Conservation (phyloP, 148 eudicot genomes). For the Rhododendron mucronatum region DNA sequence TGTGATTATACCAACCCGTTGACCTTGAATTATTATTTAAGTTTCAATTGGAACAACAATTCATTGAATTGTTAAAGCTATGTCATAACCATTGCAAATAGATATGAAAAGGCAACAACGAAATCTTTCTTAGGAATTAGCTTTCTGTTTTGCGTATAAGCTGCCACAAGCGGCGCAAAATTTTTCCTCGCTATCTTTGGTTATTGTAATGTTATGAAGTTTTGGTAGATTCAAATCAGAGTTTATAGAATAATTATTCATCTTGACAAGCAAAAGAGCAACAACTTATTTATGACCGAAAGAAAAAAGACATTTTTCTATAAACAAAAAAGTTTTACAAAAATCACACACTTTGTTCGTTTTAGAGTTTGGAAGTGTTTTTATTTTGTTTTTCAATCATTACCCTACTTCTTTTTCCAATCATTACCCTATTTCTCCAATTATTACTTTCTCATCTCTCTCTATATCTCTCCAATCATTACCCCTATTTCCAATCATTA, state of each 20-base stretch:
- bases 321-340: neutral
- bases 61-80: neutral
- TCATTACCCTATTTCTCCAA: too few species aligned
- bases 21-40: neutral
- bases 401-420: too few species aligned
- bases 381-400: too few species aligned
- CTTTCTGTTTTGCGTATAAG: neutral
- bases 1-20: neutral
- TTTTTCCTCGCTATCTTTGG: neutral
- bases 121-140: neutral
- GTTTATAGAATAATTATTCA: neutral
- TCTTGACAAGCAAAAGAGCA: neutral
- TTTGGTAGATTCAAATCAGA: neutral
- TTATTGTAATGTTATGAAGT: neutral
- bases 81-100: neutral
- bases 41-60: neutral
- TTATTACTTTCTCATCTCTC: too few species aligned
- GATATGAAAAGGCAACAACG: neutral
- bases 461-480: too few species aligned
- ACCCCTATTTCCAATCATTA: too few species aligned
- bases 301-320: neutral
- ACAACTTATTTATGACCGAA: neutral
- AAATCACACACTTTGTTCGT: too few species aligned
- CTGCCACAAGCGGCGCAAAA: neutral
- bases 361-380: too few species aligned